Evolutionary conservation across 2,329 filamentous ascomycete species (phyloP).

Genomic region (Cytospora paraplurivora): DNA sequence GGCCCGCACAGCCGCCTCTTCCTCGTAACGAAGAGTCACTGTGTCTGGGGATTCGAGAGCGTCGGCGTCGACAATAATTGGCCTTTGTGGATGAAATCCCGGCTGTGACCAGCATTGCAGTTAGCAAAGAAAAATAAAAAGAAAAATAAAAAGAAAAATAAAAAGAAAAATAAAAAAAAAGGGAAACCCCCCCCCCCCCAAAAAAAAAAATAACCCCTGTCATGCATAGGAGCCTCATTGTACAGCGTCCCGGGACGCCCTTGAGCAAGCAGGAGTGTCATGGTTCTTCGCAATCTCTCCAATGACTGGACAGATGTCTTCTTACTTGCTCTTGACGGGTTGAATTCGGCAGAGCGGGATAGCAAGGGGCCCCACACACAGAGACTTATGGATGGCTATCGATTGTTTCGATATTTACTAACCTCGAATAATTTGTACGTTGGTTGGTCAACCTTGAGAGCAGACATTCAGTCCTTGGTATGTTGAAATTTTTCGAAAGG

Average conservation of each 20-base stretch:
- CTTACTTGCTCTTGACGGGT: background rate
- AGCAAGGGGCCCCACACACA: background rate
- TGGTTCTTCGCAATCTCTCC: background rate
- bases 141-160: no score
- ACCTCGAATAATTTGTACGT: constrained; percentile 63
- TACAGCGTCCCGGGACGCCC: background rate
- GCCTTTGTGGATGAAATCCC: constrained; percentile 55
- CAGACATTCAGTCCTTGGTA: constrained; percentile 58
- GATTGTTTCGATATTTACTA: constrained; percentile 42
- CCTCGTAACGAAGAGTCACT: constrained; percentile 58
- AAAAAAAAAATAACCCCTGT: no score
- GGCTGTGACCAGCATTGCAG: constrained; percentile 43
- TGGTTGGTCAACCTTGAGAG: constrained; percentile 57
- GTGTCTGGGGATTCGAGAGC: constrained; percentile 60
- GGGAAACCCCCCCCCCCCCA: no score
- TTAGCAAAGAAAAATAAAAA: constrained; percentile 19
- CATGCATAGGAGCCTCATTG: background rate
- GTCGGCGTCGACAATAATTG: constrained; percentile 59
- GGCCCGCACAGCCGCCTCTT: constrained; percentile 53
- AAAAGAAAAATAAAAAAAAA: no score
- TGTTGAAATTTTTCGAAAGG: constrained; percentile 18
- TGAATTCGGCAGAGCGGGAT: background rate
- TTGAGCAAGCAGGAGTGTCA: background rate
- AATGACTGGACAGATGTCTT: background rate
- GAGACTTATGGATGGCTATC: constrained; percentile 36